phyloP scores from a whole-genome alignment of 1,284 basidiomycete species.

The Singerocomus inundabilis region DNA sequence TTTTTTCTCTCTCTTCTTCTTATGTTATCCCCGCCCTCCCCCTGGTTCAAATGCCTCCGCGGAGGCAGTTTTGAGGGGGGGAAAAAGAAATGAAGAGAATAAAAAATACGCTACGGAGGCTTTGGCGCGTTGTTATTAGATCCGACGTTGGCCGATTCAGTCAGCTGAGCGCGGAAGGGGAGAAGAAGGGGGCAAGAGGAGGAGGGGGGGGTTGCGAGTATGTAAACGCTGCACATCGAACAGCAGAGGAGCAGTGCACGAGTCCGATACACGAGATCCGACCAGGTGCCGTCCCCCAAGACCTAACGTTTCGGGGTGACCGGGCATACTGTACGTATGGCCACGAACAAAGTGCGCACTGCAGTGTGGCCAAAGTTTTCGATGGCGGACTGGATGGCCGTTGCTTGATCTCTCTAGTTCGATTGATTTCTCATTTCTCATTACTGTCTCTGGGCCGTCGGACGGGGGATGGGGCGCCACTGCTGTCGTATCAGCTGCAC shows the following conservation, averaged over 20 bases:
- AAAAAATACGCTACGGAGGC: background rate
- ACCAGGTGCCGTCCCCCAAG: too few species aligned
- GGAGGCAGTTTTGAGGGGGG: constrained; percentile 3
- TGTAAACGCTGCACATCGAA: background rate
- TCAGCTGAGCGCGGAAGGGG: constrained; percentile 13
- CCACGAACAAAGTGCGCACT: background rate
- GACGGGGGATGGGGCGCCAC: background rate
- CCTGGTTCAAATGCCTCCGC: constrained; percentile 12
- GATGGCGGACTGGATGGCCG: too few species aligned
- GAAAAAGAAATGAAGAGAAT: background rate
- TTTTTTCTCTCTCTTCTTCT: background rate
- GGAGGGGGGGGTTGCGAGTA: background rate
- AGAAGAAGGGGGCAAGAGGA: too few species aligned
- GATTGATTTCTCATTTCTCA: background rate
- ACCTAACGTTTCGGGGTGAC: too few species aligned
- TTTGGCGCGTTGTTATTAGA: constrained; percentile 11
- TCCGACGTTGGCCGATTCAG: constrained; percentile 17
- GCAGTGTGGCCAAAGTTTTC: too few species aligned
- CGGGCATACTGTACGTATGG: background rate
- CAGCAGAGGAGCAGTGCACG: constrained; percentile 9
- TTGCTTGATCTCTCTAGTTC: background rate
- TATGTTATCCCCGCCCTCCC: too few species aligned
- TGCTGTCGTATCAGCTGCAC: constrained; percentile 1
- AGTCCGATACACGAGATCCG: background rate
- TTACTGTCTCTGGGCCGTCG: background rate